Evolutionary conservation across 257 asterid species (phyloP).

Genomic region (Voacanga thouarsii): DNA sequence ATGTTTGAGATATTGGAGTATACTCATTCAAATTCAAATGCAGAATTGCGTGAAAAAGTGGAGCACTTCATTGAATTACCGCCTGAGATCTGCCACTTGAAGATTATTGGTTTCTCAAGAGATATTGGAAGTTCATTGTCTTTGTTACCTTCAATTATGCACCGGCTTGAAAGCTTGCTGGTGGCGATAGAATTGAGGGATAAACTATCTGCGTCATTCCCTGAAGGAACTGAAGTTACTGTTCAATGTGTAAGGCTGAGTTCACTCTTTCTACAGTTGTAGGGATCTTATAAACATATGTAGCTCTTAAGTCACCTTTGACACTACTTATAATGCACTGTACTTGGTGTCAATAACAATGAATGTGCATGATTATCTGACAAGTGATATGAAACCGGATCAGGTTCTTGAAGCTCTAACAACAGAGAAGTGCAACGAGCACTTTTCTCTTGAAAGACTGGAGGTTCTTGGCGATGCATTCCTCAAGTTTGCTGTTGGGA

Average conservation of each 20-base stretch:
- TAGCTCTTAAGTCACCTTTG: conserved; percentile 6
- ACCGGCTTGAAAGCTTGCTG: conserved; percentile 82
- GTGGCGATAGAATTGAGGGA: conserved; percentile 84
- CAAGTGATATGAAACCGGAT: conserved; percentile 25
- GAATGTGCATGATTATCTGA: conserved; percentile 22
- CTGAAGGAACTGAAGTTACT: conserved; percentile 75
- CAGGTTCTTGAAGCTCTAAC: conserved; percentile 99
- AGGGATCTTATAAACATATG: background rate
- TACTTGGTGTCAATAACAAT: background rate
- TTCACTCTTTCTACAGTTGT: conserved; percentile 6
- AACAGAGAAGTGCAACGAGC: conserved; percentile 80
- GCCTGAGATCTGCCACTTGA: conserved; percentile 91
- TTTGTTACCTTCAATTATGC: conserved; percentile 87
- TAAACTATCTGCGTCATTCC: conserved; percentile 65
- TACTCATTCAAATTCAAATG: conserved; percentile 19
- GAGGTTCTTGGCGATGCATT: conserved; percentile 98
- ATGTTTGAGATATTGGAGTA: conserved; percentile 21
- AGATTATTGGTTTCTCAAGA: conserved; percentile 91
- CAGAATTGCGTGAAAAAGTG: conserved; percentile 69
- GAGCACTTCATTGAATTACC: conserved; percentile 92
- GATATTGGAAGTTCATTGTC: conserved; percentile 94
- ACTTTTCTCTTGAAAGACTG: conserved; percentile 92
- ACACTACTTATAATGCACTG: conserved; percentile 6
- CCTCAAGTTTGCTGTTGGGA: conserved; percentile 92
- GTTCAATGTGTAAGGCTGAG: conserved; percentile 54